Conservation (phyloP, 371 early-diverging fungal genomes). For the Mortierella sp. region DNA sequence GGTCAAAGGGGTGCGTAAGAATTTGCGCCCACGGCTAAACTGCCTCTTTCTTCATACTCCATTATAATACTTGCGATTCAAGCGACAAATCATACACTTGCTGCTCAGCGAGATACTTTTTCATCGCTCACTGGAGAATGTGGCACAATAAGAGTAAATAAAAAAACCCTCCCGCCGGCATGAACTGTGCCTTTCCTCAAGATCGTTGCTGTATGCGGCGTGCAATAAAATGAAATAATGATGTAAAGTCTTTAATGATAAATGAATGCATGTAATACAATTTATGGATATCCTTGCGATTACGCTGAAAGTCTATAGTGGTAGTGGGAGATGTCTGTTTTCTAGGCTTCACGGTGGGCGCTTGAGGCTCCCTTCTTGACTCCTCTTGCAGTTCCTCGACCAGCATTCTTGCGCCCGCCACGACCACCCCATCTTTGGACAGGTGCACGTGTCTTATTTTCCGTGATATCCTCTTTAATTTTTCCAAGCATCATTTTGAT, state of each 20-base stretch:
- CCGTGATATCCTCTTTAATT: constrained; percentile 63
- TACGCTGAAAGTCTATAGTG: no score
- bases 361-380: constrained; percentile 33
- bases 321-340: background rate
- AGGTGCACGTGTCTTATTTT: constrained; percentile 47
- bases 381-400: constrained; percentile 31
- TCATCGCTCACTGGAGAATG: no score
- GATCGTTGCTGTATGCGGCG: no score
- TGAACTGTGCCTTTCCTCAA: no score
- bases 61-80: no score
- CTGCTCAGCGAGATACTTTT: no score
- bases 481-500: constrained; percentile 70
- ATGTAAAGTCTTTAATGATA: background rate
- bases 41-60: no score
- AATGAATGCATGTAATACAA: background rate
- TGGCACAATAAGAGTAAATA: no score
- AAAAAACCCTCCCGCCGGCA: no score
- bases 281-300: background rate
- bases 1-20: no score
- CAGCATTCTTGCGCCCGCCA: constrained; percentile 39
- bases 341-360: constrained; percentile 2
- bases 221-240: background rate
- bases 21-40: no score
- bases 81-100: no score
- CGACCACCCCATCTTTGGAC: constrained; percentile 34